Evolutionary conservation across 768 basidiomycete genomes (phyloP).

Genomic region (Leccinum arenicola): DNA sequence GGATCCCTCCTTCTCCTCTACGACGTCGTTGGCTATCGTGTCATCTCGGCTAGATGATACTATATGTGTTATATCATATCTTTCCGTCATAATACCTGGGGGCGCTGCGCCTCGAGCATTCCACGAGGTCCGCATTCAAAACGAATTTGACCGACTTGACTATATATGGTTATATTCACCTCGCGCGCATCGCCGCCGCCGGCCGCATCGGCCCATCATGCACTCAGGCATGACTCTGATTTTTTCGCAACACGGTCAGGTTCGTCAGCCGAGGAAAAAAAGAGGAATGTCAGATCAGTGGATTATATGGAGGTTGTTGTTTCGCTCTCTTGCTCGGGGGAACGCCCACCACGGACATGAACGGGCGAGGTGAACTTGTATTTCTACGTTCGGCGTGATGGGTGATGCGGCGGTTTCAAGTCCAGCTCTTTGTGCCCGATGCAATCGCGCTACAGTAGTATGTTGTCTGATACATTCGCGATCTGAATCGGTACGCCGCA

Average conservation of each 20-base stretch:
- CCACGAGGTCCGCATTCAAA: conserved; percentile 25
- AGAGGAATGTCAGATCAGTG: background rate
- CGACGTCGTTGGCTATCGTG: background rate
- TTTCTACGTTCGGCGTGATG: background rate
- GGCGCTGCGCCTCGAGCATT: conserved; percentile 21
- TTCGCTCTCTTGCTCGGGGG: background rate
- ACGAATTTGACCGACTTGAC: conserved; percentile 1
- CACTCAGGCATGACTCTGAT: background rate
- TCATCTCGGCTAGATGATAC: conserved; percentile 27
- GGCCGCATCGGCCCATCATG: background rate
- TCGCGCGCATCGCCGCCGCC: background rate
- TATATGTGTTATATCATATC: background rate
- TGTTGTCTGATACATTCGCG: background rate
- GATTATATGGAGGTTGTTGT: background rate
- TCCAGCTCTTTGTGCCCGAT: background rate
- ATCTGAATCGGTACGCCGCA: background rate
- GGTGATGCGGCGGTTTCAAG: background rate
- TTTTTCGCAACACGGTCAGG: background rate
- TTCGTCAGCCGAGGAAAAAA: background rate
- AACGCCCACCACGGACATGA: background rate
- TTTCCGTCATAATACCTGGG: background rate
- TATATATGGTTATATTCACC: conserved; percentile 26
- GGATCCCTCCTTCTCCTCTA: background rate
- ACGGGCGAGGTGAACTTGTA: background rate
- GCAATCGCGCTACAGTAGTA: background rate